Evolutionary conservation across 768 basidiomycete species (phyloP).

Genomic region (Holtermanniella nyarrowii): DNA sequence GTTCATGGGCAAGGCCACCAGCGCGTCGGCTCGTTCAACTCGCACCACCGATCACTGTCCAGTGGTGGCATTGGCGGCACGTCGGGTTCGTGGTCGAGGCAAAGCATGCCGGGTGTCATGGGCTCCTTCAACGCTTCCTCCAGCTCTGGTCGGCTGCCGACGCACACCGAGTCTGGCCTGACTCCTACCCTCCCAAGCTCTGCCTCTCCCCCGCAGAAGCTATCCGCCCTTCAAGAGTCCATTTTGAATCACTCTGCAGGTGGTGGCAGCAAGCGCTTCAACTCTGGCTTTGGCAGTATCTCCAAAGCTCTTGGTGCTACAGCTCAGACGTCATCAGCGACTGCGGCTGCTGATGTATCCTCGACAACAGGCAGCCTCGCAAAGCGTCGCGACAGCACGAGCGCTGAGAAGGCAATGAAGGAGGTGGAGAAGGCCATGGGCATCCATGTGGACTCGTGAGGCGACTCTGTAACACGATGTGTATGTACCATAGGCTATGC

Average conservation of each 20-base stretch:
- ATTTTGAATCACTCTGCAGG: neutral
- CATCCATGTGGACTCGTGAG: neutral
- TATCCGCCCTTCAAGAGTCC: neutral
- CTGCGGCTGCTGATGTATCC: neutral
- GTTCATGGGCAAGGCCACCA: neutral
- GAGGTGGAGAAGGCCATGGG: constrained; percentile 35
- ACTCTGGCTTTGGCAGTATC: neutral
- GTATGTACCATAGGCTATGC: no score
- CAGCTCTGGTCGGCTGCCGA: neutral
- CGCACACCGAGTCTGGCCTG: neutral
- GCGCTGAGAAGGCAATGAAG: constrained; percentile 38
- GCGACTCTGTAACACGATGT: no score
- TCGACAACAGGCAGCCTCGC: neutral
- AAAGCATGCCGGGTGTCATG: neutral
- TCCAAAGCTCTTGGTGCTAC: neutral
- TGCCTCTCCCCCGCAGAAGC: neutral
- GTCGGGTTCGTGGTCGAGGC: neutral
- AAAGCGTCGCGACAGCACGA: constrained; percentile 13
- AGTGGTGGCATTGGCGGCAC: neutral
- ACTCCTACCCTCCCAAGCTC: neutral
- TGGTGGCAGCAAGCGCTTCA: neutral
- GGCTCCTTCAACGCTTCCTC: neutral
- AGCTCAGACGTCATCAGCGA: neutral
- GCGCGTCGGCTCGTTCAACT: neutral
- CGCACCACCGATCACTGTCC: neutral